Percentiles rank a stretch among this genome's conserved stretches.
Conservation (phyloP, 2,329 filamentous ascomycete genomes). For the Ceratocystis cubensis region DNA sequence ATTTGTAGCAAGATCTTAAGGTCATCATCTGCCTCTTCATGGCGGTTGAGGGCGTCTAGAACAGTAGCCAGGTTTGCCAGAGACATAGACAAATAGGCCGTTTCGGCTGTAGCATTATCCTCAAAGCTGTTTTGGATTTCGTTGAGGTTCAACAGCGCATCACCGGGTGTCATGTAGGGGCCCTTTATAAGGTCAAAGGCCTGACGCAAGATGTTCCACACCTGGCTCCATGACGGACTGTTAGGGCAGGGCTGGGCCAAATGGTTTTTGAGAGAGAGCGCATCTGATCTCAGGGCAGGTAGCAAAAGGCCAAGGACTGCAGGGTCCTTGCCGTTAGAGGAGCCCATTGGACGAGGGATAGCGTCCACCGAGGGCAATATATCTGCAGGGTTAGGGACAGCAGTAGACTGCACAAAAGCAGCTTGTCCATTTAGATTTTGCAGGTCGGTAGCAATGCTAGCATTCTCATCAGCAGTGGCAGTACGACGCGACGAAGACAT, state of each 20-base stretch:
- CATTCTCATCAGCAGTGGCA: conserved; percentile 17
- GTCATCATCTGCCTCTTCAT: conserved; percentile 22
- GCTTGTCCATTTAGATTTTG: conserved; percentile 22
- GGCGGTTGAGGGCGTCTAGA: conserved; percentile 25
- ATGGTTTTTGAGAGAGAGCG: conserved; percentile 26
- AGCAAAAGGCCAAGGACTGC: conserved; percentile 24
- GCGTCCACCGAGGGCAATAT: conserved; percentile 11
- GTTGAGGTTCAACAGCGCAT: conserved; percentile 27
- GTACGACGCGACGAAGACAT: conserved; percentile 19
- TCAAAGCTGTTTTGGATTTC: conserved; percentile 20
- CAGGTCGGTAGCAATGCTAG: conserved; percentile 23
- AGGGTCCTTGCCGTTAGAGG: conserved; percentile 15
- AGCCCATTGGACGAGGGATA: conserved; percentile 7
- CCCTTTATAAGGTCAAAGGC: conserved; percentile 25
- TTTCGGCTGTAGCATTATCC: conserved; percentile 8
- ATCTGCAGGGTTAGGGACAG: conserved; percentile 19
- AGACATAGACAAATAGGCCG: conserved; percentile 23
- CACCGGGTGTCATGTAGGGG: conserved; percentile 25
- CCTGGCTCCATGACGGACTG: conserved; percentile 19
- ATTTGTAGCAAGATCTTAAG: conserved; percentile 26
- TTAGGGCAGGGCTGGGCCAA: conserved; percentile 23
- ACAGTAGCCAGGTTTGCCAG: conserved; percentile 30
- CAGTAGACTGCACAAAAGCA: conserved; percentile 21
- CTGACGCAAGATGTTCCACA: conserved; percentile 22
- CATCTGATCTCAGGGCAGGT: conserved; percentile 25